Evolutionary conservation across 23 red algal genomes (phyloP).

Genomic region (Gracilaria gracilis): DNA sequence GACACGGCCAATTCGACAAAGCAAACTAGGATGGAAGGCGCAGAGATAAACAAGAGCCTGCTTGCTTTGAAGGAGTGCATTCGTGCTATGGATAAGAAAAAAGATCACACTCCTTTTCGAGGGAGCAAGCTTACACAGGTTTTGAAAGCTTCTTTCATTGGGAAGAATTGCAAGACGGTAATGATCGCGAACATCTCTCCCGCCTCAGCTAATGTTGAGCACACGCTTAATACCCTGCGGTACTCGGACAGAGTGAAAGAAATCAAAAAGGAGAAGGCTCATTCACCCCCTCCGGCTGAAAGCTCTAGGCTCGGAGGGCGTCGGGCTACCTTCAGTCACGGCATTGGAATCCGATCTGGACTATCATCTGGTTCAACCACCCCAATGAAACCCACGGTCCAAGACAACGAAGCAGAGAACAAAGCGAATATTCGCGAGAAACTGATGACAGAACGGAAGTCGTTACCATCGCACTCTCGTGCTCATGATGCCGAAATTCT

Average conservation of each 20-base stretch:
- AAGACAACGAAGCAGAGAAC: constrained; percentile 3
- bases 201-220: constrained; percentile 83
- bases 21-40: constrained; percentile 88
- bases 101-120: constrained; percentile 88
- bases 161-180: constrained; percentile 86
- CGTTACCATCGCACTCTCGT: constrained; percentile 5
- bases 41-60: constrained; percentile 96
- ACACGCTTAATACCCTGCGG: constrained; percentile 88
- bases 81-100: constrained; percentile 76
- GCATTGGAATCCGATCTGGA: constrained; percentile 29
- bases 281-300: background rate
- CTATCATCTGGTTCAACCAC: background rate
- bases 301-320: constrained; percentile 18
- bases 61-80: constrained; percentile 92
- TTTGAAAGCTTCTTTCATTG: constrained; percentile 89
- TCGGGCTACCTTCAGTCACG: constrained; percentile 55
- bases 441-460: background rate
- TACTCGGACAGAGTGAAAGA: constrained; percentile 86
- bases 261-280: constrained; percentile 52
- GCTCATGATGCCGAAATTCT: background rate
- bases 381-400: background rate
- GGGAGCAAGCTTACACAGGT: constrained; percentile 94
- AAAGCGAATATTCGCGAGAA: background rate
- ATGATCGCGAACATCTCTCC: constrained; percentile 94
- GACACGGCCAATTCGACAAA: constrained; percentile 80